A percentile compares a stretch with the other conserved stretches of the same genome.
These are phyloP conservation scores for Protomyces arabidopsidicola DNA, from an alignment of 1,139 yeast genomes.

Conservation along the genomic window DNA sequence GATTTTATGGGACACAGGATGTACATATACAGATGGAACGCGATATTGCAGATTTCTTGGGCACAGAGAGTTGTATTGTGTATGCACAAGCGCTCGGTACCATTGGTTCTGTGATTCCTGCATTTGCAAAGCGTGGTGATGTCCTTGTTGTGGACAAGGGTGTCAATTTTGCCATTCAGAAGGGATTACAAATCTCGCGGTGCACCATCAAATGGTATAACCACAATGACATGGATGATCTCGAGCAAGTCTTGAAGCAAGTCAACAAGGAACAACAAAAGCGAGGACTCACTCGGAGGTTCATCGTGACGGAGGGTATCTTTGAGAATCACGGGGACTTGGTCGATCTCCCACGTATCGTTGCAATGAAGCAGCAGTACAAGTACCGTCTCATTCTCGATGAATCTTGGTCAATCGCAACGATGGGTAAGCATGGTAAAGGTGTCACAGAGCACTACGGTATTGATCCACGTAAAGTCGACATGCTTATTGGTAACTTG, in stretches of 20 bases:
- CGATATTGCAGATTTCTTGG: constrained; percentile 67
- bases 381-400: constrained; percentile 83
- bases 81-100: constrained; percentile 93
- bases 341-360: constrained; percentile 63
- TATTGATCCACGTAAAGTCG: constrained; percentile 61
- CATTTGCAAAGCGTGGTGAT: constrained; percentile 93
- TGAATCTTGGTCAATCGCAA: constrained; percentile 82
- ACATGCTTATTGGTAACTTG: constrained; percentile 81
- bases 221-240: constrained; percentile 81
- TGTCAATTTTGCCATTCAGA: constrained; percentile 72
- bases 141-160: constrained; percentile 82
- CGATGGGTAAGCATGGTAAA: constrained; percentile 76
- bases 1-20: constrained; percentile 94
- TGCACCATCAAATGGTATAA: constrained; percentile 73
- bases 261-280: constrained; percentile 40
- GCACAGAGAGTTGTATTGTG: constrained; percentile 70
- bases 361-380: constrained; percentile 70
- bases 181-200: constrained; percentile 80
- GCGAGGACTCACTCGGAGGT: constrained; percentile 70
- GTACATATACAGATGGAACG: constrained; percentile 78
- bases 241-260: constrained; percentile 65
- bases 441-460: constrained; percentile 72
- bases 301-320: constrained; percentile 84
- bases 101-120: constrained; percentile 92
- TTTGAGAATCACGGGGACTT: constrained; percentile 79